Evolutionary conservation across 108 stramenopile species (phyloP).

Genomic region (Asterionellopsis glacialis): DNA sequence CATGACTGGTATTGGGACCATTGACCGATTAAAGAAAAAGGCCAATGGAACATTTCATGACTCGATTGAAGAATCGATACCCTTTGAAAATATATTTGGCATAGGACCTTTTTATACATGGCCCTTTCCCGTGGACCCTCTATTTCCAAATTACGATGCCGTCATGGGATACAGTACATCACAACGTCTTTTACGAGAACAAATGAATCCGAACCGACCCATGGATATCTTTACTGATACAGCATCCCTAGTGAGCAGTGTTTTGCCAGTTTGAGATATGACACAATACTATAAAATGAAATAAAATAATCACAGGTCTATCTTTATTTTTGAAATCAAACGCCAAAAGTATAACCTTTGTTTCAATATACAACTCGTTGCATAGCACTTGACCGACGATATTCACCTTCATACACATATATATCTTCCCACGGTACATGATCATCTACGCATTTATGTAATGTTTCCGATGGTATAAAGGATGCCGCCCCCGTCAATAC

Average conservation of each 20-base stretch:
- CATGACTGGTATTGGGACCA: conserved; percentile 90
- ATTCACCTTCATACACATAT: no score
- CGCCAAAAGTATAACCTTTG: conserved; percentile 53
- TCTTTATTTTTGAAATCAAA: no score
- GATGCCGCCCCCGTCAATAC: conserved; percentile 17
- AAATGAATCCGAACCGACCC: conserved; percentile 32
- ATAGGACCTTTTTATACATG: conserved; percentile 69
- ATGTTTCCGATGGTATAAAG: conserved; percentile 13
- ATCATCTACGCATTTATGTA: neutral
- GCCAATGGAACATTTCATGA: conserved; percentile 69
- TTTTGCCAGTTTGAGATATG: neutral
- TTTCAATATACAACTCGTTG: conserved; percentile 21
- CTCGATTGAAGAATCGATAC: conserved; percentile 73
- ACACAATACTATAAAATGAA: no score
- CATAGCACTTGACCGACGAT: no score
- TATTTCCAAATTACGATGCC: conserved; percentile 81
- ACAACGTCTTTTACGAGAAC: conserved; percentile 70
- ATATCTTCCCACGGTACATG: no score
- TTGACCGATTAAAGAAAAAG: conserved; percentile 90
- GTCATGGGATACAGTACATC: conserved; percentile 82
- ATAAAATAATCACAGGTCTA: no score
- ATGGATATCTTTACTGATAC: neutral
- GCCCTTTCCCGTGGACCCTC: conserved; percentile 75
- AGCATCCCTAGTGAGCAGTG: neutral
- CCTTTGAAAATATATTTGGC: conserved; percentile 79